phyloP scores from a whole-genome alignment of 495 filamentous ascomycete genomes.

The Penicillium argentinense region DNA sequence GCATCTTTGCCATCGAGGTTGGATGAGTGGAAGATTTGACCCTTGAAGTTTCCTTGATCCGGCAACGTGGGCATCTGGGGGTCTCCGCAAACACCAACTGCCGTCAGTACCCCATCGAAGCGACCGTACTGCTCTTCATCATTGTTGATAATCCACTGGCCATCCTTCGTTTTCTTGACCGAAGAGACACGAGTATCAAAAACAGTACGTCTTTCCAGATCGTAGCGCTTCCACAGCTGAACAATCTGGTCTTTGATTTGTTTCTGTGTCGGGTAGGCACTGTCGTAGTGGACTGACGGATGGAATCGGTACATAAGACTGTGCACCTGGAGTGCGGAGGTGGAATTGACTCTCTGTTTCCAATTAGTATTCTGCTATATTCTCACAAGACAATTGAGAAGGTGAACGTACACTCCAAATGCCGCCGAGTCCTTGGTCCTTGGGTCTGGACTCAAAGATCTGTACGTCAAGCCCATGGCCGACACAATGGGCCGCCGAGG shows the following conservation, averaged over 20 bases:
- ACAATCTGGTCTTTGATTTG: conserved; percentile 72
- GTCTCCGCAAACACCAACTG: conserved; percentile 77
- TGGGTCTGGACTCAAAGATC: conserved; percentile 70
- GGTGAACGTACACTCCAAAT: conserved; percentile 69
- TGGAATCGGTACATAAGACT: conserved; percentile 89
- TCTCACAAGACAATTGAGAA: background rate
- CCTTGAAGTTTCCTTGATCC: conserved; percentile 65
- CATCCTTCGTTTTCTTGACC: conserved; percentile 64
- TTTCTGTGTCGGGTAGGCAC: conserved; percentile 70
- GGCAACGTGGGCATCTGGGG: conserved; percentile 68
- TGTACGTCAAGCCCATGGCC: conserved; percentile 83
- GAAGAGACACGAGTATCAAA: conserved; percentile 70
- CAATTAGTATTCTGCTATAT: conserved; percentile 7
- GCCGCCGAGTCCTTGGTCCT: conserved; percentile 64
- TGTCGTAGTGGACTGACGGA: conserved; percentile 70
- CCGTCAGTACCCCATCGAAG: conserved; percentile 77
- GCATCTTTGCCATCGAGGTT: conserved; percentile 68
- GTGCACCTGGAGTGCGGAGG: conserved; percentile 79
- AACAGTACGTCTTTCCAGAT: conserved; percentile 64
- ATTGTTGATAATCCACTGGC: conserved; percentile 80
- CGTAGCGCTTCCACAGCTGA: conserved; percentile 73
- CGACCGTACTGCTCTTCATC: conserved; percentile 64
- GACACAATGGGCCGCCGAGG: conserved; percentile 78
- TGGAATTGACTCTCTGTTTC: conserved; percentile 73
- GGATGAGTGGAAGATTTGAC: conserved; percentile 71